Evolutionary conservation across 192 early-diverging fungal genomes (phyloP), one percentile per base, ranked within the genome.

Genomic region (Coemansia sp.): DNA sequence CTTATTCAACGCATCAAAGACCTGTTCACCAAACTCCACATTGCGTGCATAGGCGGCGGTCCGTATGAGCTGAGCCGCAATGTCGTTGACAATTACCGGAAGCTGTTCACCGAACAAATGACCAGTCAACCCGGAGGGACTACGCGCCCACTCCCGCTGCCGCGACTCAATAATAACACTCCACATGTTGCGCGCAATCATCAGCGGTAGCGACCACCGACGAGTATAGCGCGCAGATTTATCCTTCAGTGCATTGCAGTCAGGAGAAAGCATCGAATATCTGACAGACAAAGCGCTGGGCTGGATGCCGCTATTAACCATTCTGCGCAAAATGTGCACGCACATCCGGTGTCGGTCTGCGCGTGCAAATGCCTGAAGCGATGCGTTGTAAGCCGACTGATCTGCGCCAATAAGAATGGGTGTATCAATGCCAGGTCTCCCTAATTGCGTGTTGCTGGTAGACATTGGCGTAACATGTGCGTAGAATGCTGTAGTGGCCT

Each of bases 81-180:
- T 55, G 59, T 78, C 75, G 55, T 72, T 78, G 31, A 71, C 70
- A 52, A 78, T 69, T 15, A 78, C 75, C 8, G 75, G 75, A 44
- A 47, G 59, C n/a, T 62, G 59, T 31, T 55, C 49, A 5, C 10
- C 59, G 7, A 38, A 46, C 20, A 31, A 21, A 9, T 22, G 9
- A 0, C 23, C 46, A 20, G 56, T 37, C 5, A n/a, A 4, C 6
- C 22, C 54, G 7, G 44, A 38, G 9, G 21, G 11, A 6, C 50
- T 38, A 15, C 55, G 68, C 7, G 55, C 50, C 75, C 75, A 78
- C 49, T 36, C 50, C 0, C 51, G 34, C 52, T 64, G 75, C 15
- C 75, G 56, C 7, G 52, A 46, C 8, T 64, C 66, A 31, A 69
- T 38, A 8, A 69, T 56, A 36, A 66, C 10, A 10, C 22, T 44